Evolutionary conservation across 192 early-diverging fungal species (phyloP).

Genomic region (Gamsiella multidivaricata): DNA sequence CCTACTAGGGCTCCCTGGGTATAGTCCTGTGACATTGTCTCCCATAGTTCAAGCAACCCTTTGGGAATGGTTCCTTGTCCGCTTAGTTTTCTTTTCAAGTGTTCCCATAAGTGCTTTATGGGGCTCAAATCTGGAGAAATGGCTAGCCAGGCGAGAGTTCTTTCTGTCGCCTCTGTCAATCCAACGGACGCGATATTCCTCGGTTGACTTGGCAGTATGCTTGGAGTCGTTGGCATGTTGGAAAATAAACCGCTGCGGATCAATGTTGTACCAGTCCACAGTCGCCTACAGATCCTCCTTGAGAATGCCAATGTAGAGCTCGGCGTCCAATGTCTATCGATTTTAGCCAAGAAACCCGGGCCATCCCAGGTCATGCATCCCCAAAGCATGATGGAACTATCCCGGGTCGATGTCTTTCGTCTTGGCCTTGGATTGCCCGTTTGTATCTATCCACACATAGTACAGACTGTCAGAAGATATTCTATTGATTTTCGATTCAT

Average conservation of each 20-base stretch:
- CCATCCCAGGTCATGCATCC: too few species aligned
- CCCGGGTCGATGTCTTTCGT: background rate
- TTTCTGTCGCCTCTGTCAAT: background rate
- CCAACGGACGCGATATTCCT: background rate
- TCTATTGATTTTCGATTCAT: background rate
- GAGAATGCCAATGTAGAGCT: background rate
- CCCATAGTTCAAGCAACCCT: too few species aligned
- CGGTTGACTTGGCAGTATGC: too few species aligned
- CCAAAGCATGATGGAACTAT: slow-evolving; percentile 31
- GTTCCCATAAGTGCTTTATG: background rate
- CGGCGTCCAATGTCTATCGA: slow-evolving; percentile 11
- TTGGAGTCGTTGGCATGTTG: too few species aligned
- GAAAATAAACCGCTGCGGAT: slow-evolving; percentile 1
- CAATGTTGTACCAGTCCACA: slow-evolving; percentile 3
- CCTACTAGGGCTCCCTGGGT: too few species aligned
- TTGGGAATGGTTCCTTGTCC: too few species aligned
- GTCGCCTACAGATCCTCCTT: background rate
- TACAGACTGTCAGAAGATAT: background rate
- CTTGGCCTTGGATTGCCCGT: background rate
- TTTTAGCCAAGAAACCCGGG: slow-evolving; percentile 2
- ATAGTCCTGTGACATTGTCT: too few species aligned
- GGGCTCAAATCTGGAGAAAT: background rate
- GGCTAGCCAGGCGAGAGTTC: background rate
- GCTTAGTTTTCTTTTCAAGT: too few species aligned
- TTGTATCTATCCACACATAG: background rate